These are phyloP conservation scores for Phialophora verrucosa DNA, from an alignment of 2,329 filamentous ascomycete genomes.

Conservation along the genomic window DNA sequence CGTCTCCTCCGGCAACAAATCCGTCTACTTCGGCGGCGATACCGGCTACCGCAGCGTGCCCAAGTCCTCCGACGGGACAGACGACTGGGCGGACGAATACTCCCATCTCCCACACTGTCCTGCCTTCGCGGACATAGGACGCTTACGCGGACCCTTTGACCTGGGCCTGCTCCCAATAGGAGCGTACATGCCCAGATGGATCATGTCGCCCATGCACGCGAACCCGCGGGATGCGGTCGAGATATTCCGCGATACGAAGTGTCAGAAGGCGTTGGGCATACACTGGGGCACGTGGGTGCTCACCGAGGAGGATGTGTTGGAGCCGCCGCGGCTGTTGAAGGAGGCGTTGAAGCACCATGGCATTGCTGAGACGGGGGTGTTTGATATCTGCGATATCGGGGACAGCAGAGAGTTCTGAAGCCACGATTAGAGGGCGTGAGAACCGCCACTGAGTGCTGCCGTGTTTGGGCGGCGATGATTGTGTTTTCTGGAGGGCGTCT, in stretches of 20 bases:
- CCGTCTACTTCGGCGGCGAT: conserved; percentile 56
- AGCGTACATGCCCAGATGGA: conserved; percentile 69
- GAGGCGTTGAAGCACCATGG: conserved; percentile 69
- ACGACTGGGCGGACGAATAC: conserved; percentile 74
- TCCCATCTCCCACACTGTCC: conserved; percentile 72
- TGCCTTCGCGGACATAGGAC: conserved; percentile 83
- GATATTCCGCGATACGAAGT: conserved; percentile 84
- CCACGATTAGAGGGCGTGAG: neutral
- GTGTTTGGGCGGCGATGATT: neutral
- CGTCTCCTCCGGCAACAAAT: conserved; percentile 64
- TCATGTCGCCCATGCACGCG: conserved; percentile 83
- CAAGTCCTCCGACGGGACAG: conserved; percentile 62
- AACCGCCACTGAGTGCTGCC: neutral
- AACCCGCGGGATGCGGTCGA: conserved; percentile 87
- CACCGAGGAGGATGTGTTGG: conserved; percentile 81
- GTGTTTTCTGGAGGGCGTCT: neutral
- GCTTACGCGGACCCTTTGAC: conserved; percentile 82
- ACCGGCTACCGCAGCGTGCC: conserved; percentile 87
- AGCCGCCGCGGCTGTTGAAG: conserved; percentile 75
- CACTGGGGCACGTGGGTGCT: conserved; percentile 92
- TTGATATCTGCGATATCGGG: conserved; percentile 83
- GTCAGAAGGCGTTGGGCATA: conserved; percentile 78
- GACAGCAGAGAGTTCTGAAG: conserved; percentile 76
- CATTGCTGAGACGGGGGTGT: conserved; percentile 70
- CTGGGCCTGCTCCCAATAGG: conserved; percentile 92